Percentiles rank a stretch among this genome's conserved stretches.
Conservation (phyloP, 805 yeast genomes). For the Maudiozyma serrabonitensis region DNA sequence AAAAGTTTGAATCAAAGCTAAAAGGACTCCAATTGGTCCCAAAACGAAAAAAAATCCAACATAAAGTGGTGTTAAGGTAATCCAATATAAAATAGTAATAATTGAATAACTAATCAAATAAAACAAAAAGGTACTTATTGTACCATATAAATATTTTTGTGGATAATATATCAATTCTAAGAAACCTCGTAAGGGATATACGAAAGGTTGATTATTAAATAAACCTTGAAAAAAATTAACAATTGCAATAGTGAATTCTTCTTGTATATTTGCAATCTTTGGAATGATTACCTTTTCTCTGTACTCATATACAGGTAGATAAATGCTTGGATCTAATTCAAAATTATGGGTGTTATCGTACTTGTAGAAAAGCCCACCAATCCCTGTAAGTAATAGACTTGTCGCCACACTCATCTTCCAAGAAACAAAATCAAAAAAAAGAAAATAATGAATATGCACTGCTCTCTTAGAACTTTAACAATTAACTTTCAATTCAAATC, state of each 20-base stretch:
- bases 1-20: constrained; percentile 23
- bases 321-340: constrained; percentile 13
- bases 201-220: constrained; percentile 15
- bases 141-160: constrained; percentile 9
- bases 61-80: constrained; percentile 25
- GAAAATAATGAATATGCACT: no score
- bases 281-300: constrained; percentile 10
- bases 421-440: neutral
- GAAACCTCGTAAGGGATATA: constrained; percentile 21
- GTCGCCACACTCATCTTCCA: constrained; percentile 25
- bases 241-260: constrained; percentile 7
- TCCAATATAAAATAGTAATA: constrained; percentile 20
- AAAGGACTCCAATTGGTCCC: constrained; percentile 23
- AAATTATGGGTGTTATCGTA: constrained; percentile 19
- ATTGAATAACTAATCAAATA: constrained; percentile 15
- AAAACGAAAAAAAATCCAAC: constrained; percentile 18
- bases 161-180: constrained; percentile 10
- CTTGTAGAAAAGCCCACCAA: constrained; percentile 23
- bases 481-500: no score
- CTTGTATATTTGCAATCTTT: constrained; percentile 6
- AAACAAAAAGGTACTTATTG: constrained; percentile 6
- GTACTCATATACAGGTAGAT: constrained; percentile 7
- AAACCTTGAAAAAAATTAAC: constrained; percentile 18
- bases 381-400: constrained; percentile 21
- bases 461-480: no score